Base-by-base conservation (phyloP, 495 filamentous ascomycete genomes). In the Xylaria nigripes region DNA sequence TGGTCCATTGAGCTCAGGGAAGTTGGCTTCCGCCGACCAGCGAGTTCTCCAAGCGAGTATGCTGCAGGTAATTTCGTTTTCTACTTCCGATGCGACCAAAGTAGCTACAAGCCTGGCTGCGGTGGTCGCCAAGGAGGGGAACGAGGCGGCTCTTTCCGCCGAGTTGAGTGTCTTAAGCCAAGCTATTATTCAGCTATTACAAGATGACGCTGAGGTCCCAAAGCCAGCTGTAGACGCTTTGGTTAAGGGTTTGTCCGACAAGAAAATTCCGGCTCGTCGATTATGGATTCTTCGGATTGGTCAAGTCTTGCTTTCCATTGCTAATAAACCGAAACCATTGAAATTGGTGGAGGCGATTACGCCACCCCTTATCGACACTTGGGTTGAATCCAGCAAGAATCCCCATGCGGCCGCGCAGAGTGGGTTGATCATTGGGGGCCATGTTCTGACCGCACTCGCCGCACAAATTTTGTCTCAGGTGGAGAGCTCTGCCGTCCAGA, bases 181-280 rank as follows among this genome's bases (percentile, higher is more conserved):
- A 43, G 84, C 87, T 58, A 67, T 87, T 25, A 60, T 65, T 8
- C 76, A 72, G 65, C 74, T 84, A 23, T 62, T 95, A 12, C 58
- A 72, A n/a, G 75, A 82, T 9, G 76, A 72, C 21, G 61, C 76
- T 6, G 76, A 81, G 47, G 54, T 86, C 2, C 82, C 80, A 15
- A 85, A 85, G 58, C 62, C 82, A 15, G 74, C 86, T 13, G 55
- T 80, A 1, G 88, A 90, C 54, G 73, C 81, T 1, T 87, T 94
- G 51, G 71, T 78, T 13, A 96, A 95, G 67, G 93, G 93, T 0
- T 71, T 91, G 5, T 74, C 76, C 6, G 94, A 98, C 51, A 98
- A 96, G 66, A 84, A 87, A 59, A 70, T 85, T 8, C 81, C 84
- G 15, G 78, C 88, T 45, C 82, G 87, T n/a, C 85, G 84, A 49